phyloP scores from a whole-genome alignment of 305 asterid genomes.

The Nicotiana rustica region DNA sequence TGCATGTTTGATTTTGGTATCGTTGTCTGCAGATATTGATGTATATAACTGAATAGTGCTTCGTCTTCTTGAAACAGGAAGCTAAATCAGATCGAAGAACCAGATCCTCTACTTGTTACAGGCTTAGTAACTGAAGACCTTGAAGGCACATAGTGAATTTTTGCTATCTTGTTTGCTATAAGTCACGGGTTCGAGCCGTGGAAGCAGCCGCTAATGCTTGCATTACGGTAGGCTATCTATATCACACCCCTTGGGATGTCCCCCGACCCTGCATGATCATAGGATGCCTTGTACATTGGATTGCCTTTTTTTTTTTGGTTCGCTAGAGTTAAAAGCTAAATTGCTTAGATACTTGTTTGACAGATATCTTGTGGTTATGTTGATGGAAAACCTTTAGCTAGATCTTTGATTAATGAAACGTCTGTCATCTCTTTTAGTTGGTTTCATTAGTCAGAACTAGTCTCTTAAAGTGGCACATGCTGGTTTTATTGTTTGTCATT shows the following conservation, averaged over 20 bases:
- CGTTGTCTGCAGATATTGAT: background rate
- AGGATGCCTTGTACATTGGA: too few species aligned
- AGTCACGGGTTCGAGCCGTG: too few species aligned
- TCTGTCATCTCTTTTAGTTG: background rate
- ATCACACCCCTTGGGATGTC: too few species aligned
- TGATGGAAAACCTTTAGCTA: background rate
- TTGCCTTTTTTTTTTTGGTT: background rate
- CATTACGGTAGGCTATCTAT: too few species aligned
- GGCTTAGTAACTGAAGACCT: conserved; percentile 50
- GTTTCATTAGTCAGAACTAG: background rate
- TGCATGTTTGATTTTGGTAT: background rate
- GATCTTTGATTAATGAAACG: background rate
- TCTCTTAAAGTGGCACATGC: background rate
- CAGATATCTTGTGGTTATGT: background rate
- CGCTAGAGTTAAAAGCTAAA: background rate
- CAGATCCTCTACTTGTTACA: conserved; percentile 50
- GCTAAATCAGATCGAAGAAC: conserved; percentile 55
- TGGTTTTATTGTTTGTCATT: background rate
- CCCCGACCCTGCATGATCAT: too few species aligned
- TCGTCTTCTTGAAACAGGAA: conserved; percentile 47
- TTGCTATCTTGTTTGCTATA: background rate
- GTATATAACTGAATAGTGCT: background rate
- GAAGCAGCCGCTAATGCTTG: too few species aligned
- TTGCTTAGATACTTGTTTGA: background rate
- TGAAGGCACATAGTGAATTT: conserved; percentile 27